These are phyloP conservation scores for Venturia oleaginea DNA, from an alignment of 2,329 filamentous ascomycete species.

Conservation along the genomic window DNA sequence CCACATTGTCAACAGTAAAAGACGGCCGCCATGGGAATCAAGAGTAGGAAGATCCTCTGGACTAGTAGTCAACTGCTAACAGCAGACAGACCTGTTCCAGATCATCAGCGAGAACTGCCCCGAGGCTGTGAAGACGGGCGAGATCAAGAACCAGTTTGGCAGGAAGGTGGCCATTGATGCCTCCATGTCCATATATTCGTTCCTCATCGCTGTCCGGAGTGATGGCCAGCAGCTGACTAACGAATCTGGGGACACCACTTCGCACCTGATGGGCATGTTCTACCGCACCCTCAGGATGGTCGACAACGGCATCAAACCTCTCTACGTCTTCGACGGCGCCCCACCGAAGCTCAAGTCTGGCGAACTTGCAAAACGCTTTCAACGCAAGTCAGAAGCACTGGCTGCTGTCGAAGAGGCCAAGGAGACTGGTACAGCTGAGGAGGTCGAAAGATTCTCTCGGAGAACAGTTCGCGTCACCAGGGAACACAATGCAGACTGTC, in stretches of 20 bases:
- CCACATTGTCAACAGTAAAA: neutral
- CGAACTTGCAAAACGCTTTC: constrained; percentile 90
- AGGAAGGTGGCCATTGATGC: constrained; percentile 91
- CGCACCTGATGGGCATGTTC: constrained; percentile 98
- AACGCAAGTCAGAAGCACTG: constrained; percentile 85
- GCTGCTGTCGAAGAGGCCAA: constrained; percentile 91
- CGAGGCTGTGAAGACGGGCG: constrained; percentile 89
- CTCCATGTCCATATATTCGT: constrained; percentile 99
- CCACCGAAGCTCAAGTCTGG: constrained; percentile 97
- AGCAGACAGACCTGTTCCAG: constrained; percentile 32
- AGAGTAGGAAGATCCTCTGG: neutral
- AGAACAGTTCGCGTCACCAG: constrained; percentile 89
- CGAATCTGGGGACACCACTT: constrained; percentile 92
- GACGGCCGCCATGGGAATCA: constrained; percentile 10
- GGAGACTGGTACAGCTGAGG: constrained; percentile 91
- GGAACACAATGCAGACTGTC: constrained; percentile 94
- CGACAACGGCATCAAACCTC: constrained; percentile 96
- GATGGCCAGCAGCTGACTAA: constrained; percentile 94
- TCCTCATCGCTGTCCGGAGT: constrained; percentile 93
- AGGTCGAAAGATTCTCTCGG: constrained; percentile 96
- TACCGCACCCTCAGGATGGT: constrained; percentile 97
- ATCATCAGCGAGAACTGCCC: constrained; percentile 69
- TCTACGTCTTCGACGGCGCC: constrained; percentile 96
- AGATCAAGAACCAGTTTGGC: constrained; percentile 98
- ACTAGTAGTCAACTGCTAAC: neutral